Percentiles rank a stretch among this genome's conserved stretches.
Conservation (phyloP, 108 stramenopile genomes). For the Discostella pseudostelligera region DNA sequence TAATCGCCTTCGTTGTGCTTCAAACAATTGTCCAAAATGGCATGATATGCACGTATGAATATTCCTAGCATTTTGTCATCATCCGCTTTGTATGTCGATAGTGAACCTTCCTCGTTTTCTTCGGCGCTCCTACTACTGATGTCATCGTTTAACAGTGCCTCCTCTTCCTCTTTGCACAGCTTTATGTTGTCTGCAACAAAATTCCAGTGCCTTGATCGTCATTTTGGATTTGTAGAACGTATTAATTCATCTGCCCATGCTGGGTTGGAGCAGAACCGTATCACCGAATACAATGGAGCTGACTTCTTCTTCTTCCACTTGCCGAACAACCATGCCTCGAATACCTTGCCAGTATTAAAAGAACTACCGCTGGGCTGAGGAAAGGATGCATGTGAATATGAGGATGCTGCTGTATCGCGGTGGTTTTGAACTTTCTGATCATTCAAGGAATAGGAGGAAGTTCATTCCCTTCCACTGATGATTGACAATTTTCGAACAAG, state of each 20-base stretch:
- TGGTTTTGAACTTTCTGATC: background rate
- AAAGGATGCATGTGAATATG: background rate
- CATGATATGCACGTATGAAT: conserved; percentile 26
- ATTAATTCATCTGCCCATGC: conserved; percentile 9
- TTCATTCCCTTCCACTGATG: background rate
- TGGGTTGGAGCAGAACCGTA: conserved; percentile 36
- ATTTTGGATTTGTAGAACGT: background rate
- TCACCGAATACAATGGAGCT: conserved; percentile 23
- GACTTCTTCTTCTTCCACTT: conserved; percentile 40
- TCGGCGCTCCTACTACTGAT: background rate
- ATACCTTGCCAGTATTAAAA: background rate
- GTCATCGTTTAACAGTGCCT: conserved; percentile 9
- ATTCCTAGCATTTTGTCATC: conserved; percentile 12
- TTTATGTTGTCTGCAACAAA: conserved; percentile 36
- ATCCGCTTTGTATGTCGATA: background rate
- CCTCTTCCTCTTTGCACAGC: conserved; percentile 25
- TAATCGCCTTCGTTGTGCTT: background rate
- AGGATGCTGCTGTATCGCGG: background rate
- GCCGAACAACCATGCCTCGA: conserved; percentile 20
- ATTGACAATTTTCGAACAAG: background rate
- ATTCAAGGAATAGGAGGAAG: background rate
- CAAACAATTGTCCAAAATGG: conserved; percentile 19
- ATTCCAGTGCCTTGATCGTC: conserved; percentile 18
- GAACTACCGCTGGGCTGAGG: background rate
- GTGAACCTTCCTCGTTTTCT: conserved; percentile 1